Evolutionary conservation across 1,139 yeast species (phyloP), one percentile per base, ranked within the genome.

Genomic region (Tardiomyces blankii): DNA sequence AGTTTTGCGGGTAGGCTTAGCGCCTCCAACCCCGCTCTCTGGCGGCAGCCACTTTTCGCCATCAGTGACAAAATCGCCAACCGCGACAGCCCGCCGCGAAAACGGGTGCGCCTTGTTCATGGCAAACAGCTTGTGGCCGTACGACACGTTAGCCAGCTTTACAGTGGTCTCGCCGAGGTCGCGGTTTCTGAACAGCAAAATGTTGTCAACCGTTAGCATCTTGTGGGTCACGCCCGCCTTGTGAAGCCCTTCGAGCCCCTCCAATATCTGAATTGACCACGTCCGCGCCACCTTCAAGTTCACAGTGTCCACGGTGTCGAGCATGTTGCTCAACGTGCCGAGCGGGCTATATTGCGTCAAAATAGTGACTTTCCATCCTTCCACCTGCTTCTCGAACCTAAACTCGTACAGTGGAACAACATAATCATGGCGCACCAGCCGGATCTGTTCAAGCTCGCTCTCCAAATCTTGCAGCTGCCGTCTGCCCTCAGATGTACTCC

Each of bases 251-350:
- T 91, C 97, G 16, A 93, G 62, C 2, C 88, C 93, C 45, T 93
- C 96, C 23, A 93, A 67, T 2, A 91, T 57, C 59, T 89, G 93
- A 45, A 88, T 82, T 39, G 89, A 73, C 97, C 97, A 93, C 4
- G 81, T 74, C 53, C 96, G 74, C 0, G 95, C 95, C 2, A 85
- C 72, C 3, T 84, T 78, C 60, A 88, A 68, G 55, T 77, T 80
- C 3, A 88, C 74, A 42, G 74, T 73, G 2, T 78, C 82, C 1
- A 86, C 79, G 0, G 88, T 75, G n/a, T 78, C 75, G 12, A 89
- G 65, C 11, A 89, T 63, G 45, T 82, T 89, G 39, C 77, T 74
- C 1, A 89, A 59, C 0, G 84, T 69, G 27, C 80, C 82, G 45
- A 74, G 66, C 1, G 77, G 70, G 1, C 79, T 69, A 51, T 75